Base-by-base conservation (phyloP, 2,329 filamentous ascomycete genomes). In the Alternaria arborescens region DNA sequence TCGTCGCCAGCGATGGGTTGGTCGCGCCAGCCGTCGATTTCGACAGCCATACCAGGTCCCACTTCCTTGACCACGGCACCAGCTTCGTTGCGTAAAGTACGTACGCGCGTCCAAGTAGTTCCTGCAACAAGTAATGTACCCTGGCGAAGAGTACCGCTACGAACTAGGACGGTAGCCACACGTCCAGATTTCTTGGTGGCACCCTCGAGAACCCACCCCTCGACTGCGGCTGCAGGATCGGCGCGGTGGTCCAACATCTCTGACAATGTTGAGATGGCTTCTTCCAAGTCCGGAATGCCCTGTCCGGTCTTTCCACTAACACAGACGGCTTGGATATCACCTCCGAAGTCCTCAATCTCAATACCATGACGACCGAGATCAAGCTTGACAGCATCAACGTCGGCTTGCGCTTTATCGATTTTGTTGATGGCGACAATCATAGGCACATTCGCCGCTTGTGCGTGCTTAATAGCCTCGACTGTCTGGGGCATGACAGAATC, bases 391-490 rank as follows among this genome's bases (percentile, higher is more conserved):
- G 88, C 87, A 42, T 97, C 91, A 11, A 93, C 81, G 52, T 93
- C 88, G 5, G 91, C 89, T 61, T 92, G 90, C 61, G 91, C 88
- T 80, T 95, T 97, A 81, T 99, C 95, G 52, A 97, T 87, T 80
- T 99, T 99, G 83, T 95, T 99, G 80, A 98, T 94, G 16, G 96
- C 96, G 52, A 99, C 95, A 60, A 99, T 97, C 51, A 99, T 94
- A 5, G 95, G 94, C 1, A 98, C 95, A 62, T 91, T 90, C 52
- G 95, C 92, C 30, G 87, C 85, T 58, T 90, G 91, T 8, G 95
- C 94, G 76, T 99, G 95, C 78, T 96, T 97, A 75, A 99, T 89
- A 6, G 95, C 95, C 82, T 99, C 95, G 2, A 98, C 83, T 0
- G 96, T 99, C 75, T 99, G 95, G 3, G 95, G 95, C 83, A 95